Percentiles rank a stretch among this genome's conserved stretches.
Evolutionary conservation across 2,329 filamentous ascomycete genomes (phyloP).

Genomic region (Paecilomyces formosus): DNA sequence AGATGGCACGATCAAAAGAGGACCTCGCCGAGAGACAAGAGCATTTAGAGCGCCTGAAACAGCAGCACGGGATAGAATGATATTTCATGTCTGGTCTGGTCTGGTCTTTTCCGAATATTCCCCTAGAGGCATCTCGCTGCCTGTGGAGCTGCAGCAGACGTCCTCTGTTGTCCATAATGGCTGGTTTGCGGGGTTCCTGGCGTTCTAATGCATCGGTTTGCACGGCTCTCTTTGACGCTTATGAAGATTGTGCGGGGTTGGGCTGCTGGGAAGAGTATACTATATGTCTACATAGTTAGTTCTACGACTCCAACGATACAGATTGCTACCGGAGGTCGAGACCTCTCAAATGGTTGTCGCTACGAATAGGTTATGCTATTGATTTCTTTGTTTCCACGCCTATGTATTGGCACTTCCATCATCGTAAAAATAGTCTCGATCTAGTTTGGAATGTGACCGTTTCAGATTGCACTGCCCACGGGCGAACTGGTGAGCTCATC

Average conservation of each 20-base stretch:
- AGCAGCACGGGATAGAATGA: constrained; percentile 98
- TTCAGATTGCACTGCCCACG: neutral
- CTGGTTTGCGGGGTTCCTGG: constrained; percentile 33
- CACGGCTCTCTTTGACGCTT: constrained; percentile 19
- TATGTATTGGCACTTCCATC: neutral
- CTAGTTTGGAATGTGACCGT: neutral
- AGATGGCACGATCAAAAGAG: constrained; percentile 81
- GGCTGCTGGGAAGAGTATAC: neutral
- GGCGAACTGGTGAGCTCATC: neutral
- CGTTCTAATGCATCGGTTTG: constrained; percentile 24
- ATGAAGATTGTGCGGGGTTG: constrained; percentile 13
- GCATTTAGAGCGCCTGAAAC: constrained; percentile 96
- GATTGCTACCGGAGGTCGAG: neutral
- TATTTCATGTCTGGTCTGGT: constrained; percentile 15
- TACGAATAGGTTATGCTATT: neutral
- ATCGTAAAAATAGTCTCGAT: neutral
- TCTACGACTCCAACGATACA: neutral
- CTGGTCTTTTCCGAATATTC: constrained; percentile 20
- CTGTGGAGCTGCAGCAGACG: constrained; percentile 18
- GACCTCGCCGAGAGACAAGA: constrained; percentile 90
- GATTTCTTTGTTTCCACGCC: neutral
- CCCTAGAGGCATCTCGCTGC: constrained; percentile 25
- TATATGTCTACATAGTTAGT: neutral
- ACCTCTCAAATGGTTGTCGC: neutral
- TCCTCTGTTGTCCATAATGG: constrained; percentile 22